Evolutionary conservation across 2,329 filamentous ascomycete species (phyloP).

Genomic region (Byssoonygena ceratinophila): DNA sequence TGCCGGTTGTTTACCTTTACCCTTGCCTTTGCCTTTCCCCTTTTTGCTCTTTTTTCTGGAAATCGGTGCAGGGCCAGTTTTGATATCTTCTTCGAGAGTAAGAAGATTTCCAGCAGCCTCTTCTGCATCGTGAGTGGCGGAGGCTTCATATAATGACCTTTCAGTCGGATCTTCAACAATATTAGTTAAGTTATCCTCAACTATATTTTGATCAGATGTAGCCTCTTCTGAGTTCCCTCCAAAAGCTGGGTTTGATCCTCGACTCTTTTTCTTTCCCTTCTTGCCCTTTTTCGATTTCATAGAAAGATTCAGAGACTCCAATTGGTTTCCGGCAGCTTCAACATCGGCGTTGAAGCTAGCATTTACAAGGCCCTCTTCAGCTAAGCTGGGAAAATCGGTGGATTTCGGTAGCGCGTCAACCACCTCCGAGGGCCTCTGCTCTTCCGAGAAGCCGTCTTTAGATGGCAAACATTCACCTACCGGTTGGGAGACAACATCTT

Average conservation of each 20-base stretch:
- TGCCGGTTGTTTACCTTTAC: neutral
- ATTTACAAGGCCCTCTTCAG: neutral
- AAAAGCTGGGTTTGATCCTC: neutral
- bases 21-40: conserved; percentile 6
- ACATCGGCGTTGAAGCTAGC: neutral
- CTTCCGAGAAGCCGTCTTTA: neutral
- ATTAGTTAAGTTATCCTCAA: neutral
- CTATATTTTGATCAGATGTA: neutral
- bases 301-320: neutral
- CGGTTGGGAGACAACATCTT: neutral
- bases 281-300: conserved; percentile 24
- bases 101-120: neutral
- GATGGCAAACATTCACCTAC: neutral
- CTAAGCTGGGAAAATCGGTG: neutral
- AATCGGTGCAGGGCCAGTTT: conserved; percentile 5
- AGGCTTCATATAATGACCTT: neutral
- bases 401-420: neutral
- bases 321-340: neutral
- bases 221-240: neutral
- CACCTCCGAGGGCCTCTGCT: neutral
- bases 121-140: neutral
- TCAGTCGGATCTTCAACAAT: neutral
- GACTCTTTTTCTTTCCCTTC: conserved; percentile 22
- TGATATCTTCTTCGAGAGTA: neutral
- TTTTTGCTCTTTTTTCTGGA: conserved; percentile 7